phyloP scores from a whole-genome alignment of 1,284 basidiomycete species.

The Schizophyllum commune region DNA sequence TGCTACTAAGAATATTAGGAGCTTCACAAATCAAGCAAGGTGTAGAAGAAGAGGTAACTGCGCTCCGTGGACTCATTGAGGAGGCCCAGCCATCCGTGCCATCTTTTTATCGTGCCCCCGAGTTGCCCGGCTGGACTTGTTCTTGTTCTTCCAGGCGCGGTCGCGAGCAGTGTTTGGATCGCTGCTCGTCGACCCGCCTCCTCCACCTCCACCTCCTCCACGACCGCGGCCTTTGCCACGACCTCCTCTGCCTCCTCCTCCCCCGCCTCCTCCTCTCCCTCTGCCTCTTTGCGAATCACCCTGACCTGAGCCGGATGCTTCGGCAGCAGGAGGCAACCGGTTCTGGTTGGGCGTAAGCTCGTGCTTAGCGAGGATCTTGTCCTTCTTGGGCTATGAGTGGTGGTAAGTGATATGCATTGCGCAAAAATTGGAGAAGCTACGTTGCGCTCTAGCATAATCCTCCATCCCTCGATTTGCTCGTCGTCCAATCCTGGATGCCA shows the following conservation, averaged over 20 bases:
- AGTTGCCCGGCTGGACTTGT: conserved; percentile 57
- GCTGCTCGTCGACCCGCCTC: conserved; percentile 11
- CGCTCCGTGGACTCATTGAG: background rate
- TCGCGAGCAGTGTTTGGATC: conserved; percentile 29
- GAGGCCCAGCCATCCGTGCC: conserved; percentile 36
- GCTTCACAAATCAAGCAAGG: background rate
- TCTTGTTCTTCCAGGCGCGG: conserved; percentile 61
- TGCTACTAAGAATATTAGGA: too few species aligned
- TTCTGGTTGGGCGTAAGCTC: conserved; percentile 63
- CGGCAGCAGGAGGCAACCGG: conserved; percentile 5
- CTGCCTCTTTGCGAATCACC: conserved; percentile 12
- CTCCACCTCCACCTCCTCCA: conserved; percentile 25
- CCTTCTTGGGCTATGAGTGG: conserved; percentile 56
- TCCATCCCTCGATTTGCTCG: conserved; percentile 86
- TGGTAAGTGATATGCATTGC: conserved; percentile 1
- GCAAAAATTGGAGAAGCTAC: too few species aligned
- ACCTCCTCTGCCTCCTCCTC: conserved; percentile 29
- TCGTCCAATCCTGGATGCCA: conserved; percentile 54
- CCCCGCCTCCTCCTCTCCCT: conserved; percentile 19
- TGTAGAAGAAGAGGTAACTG: background rate
- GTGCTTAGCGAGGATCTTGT: conserved; percentile 61
- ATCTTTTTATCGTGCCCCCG: conserved; percentile 75
- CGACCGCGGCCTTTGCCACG: conserved; percentile 30
- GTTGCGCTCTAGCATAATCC: conserved; percentile 79
- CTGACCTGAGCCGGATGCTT: conserved; percentile 13